Percentiles rank a stretch among this genome's conserved stretches.
These are phyloP conservation scores for Colletotrichum scovillei DNA, from an alignment of 2,329 filamentous ascomycete species.

Conservation along the genomic window DNA sequence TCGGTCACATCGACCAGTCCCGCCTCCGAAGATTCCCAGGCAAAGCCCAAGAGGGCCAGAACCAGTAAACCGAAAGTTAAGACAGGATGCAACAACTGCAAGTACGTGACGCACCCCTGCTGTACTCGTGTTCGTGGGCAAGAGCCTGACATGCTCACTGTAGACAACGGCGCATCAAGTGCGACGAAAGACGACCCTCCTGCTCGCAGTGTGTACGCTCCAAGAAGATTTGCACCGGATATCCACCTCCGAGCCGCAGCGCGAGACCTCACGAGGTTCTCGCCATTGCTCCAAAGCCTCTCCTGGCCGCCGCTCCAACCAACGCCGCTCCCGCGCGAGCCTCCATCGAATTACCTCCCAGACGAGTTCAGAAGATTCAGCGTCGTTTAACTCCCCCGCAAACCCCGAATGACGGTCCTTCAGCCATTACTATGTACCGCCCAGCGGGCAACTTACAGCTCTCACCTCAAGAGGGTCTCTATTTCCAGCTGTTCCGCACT, in stretches of 20 bases:
- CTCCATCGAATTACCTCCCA: constrained; percentile 32
- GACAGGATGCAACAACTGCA: constrained; percentile 76
- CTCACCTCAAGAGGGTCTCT: constrained; percentile 63
- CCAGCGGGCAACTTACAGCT: constrained; percentile 60
- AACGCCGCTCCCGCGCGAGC: constrained; percentile 37
- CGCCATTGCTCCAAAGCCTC: constrained; percentile 61
- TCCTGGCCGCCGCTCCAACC: constrained; percentile 38
- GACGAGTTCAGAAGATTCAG: constrained; percentile 30
- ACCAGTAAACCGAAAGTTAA: constrained; percentile 72
- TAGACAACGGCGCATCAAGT: constrained; percentile 73
- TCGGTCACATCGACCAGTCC: constrained; percentile 23
- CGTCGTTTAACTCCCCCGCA: constrained; percentile 44
- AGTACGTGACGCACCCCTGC: constrained; percentile 58
- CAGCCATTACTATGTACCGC: constrained; percentile 50
- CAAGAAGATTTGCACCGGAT: constrained; percentile 69
- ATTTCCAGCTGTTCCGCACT: constrained; percentile 71
- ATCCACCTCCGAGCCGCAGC: constrained; percentile 66
- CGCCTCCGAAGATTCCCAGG: constrained; percentile 35
- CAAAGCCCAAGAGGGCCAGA: constrained; percentile 56
- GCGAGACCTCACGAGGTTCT: constrained; percentile 59
- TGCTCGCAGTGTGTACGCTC: constrained; percentile 71
- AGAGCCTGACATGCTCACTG: constrained; percentile 38
- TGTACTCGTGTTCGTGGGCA: constrained; percentile 9
- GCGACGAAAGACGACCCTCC: constrained; percentile 71
- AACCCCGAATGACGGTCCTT: constrained; percentile 41